A percentile compares a stretch with the other conserved stretches of the same genome.
phyloP scores from a whole-genome alignment of 305 asterid species.

The Euphrasia arctica region DNA sequence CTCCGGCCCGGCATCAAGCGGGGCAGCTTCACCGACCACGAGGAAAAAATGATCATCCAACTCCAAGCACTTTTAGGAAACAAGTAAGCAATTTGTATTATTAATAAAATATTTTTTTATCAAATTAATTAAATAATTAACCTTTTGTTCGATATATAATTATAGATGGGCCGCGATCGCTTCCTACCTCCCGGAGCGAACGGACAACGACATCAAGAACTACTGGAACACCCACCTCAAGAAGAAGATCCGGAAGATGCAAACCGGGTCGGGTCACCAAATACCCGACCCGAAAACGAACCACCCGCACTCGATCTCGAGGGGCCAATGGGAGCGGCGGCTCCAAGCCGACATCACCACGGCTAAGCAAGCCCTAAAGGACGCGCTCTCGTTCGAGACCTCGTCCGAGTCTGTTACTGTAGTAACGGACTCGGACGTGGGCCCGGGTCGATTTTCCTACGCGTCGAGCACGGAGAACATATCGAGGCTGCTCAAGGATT shows the following conservation, averaged over 20 bases:
- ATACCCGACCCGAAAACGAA: background rate
- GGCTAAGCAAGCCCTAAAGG: constrained; percentile 84
- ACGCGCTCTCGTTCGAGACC: constrained; percentile 53
- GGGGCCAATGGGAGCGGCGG: constrained; percentile 86
- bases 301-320: constrained; percentile 36
- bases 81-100: constrained; percentile 41
- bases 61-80: constrained; percentile 94
- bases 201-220: constrained; percentile 84
- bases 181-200: constrained; percentile 80
- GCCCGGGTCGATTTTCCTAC: constrained; percentile 27
- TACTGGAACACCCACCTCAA: constrained; percentile 84
- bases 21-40: constrained; percentile 79
- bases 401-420: background rate
- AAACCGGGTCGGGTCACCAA: constrained; percentile 24
- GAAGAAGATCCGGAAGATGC: constrained; percentile 58
- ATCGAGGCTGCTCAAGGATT: constrained; percentile 60
- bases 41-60: constrained; percentile 83
- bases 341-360: constrained; percentile 72
- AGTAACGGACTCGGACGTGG: background rate
- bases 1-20: constrained; percentile 92
- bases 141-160: no score
- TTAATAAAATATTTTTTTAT: background rate
- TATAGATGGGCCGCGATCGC: constrained; percentile 95
- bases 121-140: no score
- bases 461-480: constrained; percentile 86